Conservation (phyloP, 495 filamentous ascomycete species). For the Hyaloscypha finlandica region DNA sequence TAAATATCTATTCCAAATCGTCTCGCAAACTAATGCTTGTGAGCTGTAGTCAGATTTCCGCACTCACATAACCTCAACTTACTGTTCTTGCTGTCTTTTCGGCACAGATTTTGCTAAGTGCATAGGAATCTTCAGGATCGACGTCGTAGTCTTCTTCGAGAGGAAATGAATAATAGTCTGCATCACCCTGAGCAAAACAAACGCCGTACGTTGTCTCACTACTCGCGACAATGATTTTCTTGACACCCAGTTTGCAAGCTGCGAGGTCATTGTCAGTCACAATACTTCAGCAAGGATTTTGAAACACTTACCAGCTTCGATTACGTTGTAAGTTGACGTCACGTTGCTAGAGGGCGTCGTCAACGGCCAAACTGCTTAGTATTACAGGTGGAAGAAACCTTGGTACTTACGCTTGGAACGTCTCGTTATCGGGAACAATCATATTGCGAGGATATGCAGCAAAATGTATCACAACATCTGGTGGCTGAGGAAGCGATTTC, state of each 20-base stretch:
- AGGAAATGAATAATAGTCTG: conserved; percentile 53
- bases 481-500: conserved; percentile 40
- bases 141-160: conserved; percentile 61
- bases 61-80: background rate
- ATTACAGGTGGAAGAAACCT: conserved; percentile 24
- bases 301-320: conserved; percentile 46
- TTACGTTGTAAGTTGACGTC: conserved; percentile 55
- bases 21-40: conserved; percentile 53
- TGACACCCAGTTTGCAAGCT: conserved; percentile 58
- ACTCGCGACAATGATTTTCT: conserved; percentile 61
- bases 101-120: conserved; percentile 58
- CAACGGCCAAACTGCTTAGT: too few species aligned
- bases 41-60: background rate
- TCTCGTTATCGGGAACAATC: conserved; percentile 56
- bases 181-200: conserved; percentile 57
- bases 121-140: conserved; percentile 58
- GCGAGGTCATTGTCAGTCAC: background rate
- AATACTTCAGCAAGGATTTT: background rate
- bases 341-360: background rate
- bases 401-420: conserved; percentile 53
- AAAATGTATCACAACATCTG: conserved; percentile 64
- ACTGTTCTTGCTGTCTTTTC: conserved; percentile 54
- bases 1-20: conserved; percentile 60
- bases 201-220: conserved; percentile 61
- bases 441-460: conserved; percentile 62